Evolutionary conservation across 371 early-diverging fungal genomes (phyloP), one percentile per base, ranked within the genome.

Genomic region (Syncephalastrum monosporum): DNA sequence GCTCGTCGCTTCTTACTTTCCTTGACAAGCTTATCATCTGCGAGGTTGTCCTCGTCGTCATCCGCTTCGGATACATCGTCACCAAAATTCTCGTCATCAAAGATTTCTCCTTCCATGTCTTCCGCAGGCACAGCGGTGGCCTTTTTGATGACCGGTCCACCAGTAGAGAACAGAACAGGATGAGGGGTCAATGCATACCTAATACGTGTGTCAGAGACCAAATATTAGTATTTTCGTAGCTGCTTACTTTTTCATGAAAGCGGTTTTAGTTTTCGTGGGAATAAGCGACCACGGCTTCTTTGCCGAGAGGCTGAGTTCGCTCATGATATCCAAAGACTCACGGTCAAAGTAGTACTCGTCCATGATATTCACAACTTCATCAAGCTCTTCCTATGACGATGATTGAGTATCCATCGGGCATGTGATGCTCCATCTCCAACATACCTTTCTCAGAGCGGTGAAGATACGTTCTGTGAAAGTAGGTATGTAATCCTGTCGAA

Each of bases 281-380:
- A 99, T 79, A n/a, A 65, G 63, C 55, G 84, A 53, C 38, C 88
- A 59, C 2, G 72, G 73, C 23, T 78, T 59, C 33, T 74, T 76
- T 23, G 69, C 57, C 42, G 65, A 74, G 10, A 66, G 67, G 1
- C 81, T 77, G 50, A 99, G 59, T 49, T 96, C 97, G 58, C 87
- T 63, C 21, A 98, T 65, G 0, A 87, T 73, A 17, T 97, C 97
- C 67, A 90, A 84, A 64, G 94, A 93, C 52, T 98, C 99, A 53
- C 88, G 82, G 55, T 82, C 86, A 47, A 99, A 67, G 62, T 90
- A 92, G 68, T 97, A 98, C 6, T 82, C 74, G 66, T 97, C 93
- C 92, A 99, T 91, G 10, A 84, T 56, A 3, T 87, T 74, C 41
- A 99, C 89, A 16, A 93, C 88, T 14, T 82, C 81, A 4, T 79